Evolutionary conservation across 2,329 filamentous ascomycete species (phyloP).

Genomic region (Fusarium sp.): DNA sequence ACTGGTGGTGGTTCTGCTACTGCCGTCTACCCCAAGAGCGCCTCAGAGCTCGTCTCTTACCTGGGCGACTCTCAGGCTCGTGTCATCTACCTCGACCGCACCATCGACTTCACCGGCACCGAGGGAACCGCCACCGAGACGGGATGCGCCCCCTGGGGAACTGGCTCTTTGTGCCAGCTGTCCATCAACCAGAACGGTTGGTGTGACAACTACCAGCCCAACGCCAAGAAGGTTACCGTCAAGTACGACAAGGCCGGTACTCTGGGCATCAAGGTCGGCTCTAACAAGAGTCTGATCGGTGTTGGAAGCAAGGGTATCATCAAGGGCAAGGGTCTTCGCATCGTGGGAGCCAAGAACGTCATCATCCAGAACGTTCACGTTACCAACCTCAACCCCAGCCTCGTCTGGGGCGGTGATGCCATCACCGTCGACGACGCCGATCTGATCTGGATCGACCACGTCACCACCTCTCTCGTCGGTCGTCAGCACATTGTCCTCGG

Average conservation of each 20-base stretch:
- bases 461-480: conserved; percentile 64
- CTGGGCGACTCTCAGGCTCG: conserved; percentile 61
- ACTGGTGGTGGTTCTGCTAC: conserved; percentile 66
- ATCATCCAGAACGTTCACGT: conserved; percentile 68
- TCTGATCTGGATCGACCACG: conserved; percentile 61
- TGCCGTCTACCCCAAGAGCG: conserved; percentile 62
- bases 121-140: conserved; percentile 61
- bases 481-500: conserved; percentile 69
- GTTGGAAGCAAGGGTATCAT: conserved; percentile 61
- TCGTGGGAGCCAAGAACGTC: conserved; percentile 59
- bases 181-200: conserved; percentile 67
- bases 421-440: conserved; percentile 60
- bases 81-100: conserved; percentile 65
- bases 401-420: conserved; percentile 67
- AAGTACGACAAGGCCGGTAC: conserved; percentile 61
- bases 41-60: conserved; percentile 64
- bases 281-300: conserved; percentile 66
- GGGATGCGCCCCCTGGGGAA: conserved; percentile 67
- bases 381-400: conserved; percentile 63
- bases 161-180: conserved; percentile 60
- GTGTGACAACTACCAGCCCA: conserved; percentile 65
- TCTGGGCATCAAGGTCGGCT: conserved; percentile 59
- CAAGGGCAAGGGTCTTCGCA: conserved; percentile 64
- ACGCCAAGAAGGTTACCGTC: conserved; percentile 56
- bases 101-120: conserved; percentile 62